Percentiles rank a stretch among this genome's conserved stretches.
These are phyloP conservation scores for Penicillium egyptiacum DNA, from an alignment of 495 filamentous ascomycete genomes.

Conservation along the genomic window DNA sequence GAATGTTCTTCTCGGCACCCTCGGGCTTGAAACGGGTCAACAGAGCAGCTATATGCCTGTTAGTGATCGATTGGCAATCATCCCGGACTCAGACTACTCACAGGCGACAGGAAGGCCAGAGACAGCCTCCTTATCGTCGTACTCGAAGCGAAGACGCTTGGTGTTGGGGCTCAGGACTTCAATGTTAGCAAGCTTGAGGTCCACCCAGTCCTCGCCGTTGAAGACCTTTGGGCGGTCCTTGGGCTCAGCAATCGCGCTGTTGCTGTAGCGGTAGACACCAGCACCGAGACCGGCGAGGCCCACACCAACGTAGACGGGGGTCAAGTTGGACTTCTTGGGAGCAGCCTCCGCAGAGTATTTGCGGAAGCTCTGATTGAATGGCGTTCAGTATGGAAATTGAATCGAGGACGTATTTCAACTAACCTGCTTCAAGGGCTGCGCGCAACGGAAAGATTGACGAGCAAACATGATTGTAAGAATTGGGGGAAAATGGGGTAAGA, in stretches of 20 bases:
- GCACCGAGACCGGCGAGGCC: slow-evolving; percentile 44
- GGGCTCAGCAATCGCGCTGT: slow-evolving; percentile 34
- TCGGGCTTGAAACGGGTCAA: slow-evolving; percentile 82
- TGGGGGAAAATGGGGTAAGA: slow-evolving; percentile 15
- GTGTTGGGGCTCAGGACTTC: slow-evolving; percentile 84
- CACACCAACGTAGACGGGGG: slow-evolving; percentile 42
- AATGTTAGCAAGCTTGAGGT: slow-evolving; percentile 74
- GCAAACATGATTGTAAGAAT: slow-evolving; percentile 46
- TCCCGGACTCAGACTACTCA: slow-evolving; percentile 24
- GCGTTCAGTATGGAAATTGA: neutral
- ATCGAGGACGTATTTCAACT: slow-evolving; percentile 11
- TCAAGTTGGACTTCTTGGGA: slow-evolving; percentile 43
- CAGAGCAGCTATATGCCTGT: slow-evolving; percentile 58
- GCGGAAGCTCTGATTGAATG: slow-evolving; percentile 44
- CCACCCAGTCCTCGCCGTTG: slow-evolving; percentile 82
- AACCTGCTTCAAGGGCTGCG: slow-evolving; percentile 52
- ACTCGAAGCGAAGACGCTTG: slow-evolving; percentile 79
- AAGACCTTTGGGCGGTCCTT: slow-evolving; percentile 57
- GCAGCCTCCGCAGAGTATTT: slow-evolving; percentile 52
- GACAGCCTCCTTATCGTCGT: slow-evolving; percentile 80
- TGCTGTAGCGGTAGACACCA: slow-evolving; percentile 47
- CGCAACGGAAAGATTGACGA: slow-evolving; percentile 49
- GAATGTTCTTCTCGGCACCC: slow-evolving; percentile 73
- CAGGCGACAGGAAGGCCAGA: slow-evolving; percentile 79
- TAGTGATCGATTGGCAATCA: slow-evolving; percentile 10